Conservation (phyloP, 1,139 yeast genomes). For the Yamadazyma atmosphaerica region DNA sequence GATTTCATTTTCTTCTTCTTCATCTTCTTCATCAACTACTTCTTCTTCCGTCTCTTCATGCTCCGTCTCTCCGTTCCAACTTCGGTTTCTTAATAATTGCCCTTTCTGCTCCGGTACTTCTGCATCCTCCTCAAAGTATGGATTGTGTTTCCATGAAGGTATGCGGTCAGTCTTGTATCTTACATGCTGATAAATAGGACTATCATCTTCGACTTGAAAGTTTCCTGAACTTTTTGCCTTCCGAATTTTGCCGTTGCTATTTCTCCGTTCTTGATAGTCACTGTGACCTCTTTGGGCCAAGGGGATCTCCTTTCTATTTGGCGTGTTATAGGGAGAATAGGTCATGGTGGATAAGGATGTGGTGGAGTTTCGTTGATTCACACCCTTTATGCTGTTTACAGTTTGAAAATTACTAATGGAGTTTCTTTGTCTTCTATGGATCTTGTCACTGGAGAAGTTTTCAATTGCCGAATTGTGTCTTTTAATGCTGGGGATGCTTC, state of each 20-base stretch:
- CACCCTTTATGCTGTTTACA: constrained; percentile 3
- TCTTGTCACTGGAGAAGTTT: constrained; percentile 11
- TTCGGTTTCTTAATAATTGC: background rate
- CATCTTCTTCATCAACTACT: constrained; percentile 1
- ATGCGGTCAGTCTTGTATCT: constrained; percentile 27
- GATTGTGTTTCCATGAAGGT: constrained; percentile 25
- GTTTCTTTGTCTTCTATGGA: constrained; percentile 22
- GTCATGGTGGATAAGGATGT: constrained; percentile 27
- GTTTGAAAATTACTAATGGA: constrained; percentile 25
- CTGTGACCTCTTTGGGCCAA: constrained; percentile 13
- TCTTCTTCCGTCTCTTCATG: constrained; percentile 3
- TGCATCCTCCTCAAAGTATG: constrained; percentile 22
- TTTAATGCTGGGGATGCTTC: constrained; percentile 17
- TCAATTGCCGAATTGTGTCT: constrained; percentile 24
- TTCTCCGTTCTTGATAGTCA: constrained; percentile 2
- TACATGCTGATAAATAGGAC: constrained; percentile 14
- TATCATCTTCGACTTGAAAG: constrained; percentile 18
- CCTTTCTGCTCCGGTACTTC: background rate
- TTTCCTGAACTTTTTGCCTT: constrained; percentile 41
- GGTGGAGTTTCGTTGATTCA: constrained; percentile 23
- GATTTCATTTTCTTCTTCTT: constrained; percentile 4
- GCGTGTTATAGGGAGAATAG: constrained; percentile 9
- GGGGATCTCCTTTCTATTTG: constrained; percentile 10
- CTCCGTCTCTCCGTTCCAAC: constrained; percentile 5
- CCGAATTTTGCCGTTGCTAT: constrained; percentile 18